Base-by-base conservation (phyloP, 163 green algal species). In the Volvox carteri region DNA sequence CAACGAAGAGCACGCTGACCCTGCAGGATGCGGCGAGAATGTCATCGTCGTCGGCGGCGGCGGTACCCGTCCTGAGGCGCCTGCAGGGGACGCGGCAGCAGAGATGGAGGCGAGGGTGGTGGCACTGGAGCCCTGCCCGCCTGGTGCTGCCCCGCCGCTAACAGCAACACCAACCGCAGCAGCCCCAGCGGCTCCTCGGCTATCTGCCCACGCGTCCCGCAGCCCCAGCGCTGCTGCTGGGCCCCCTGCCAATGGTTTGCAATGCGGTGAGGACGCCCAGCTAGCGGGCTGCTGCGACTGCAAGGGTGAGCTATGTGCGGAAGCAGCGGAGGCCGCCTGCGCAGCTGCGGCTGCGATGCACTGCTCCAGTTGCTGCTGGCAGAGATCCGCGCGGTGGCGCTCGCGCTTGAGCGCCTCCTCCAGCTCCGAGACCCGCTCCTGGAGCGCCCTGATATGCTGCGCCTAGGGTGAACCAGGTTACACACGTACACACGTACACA, bases 341-440 rank as follows among this genome's bases (percentile, higher is more conserved):
- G 48, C 46, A 11, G 68, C 65, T 11, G 81, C 46, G 1, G 81
- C 81, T 9, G 81, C 48, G 21, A 80, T 42, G 33, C 41, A 65
- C 2, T 87, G 81, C 65, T 89, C 84, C 19, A 89, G 50, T 52
- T 89, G 84, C 50, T 83, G 68, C 70, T 89, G 50, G 37, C 70
- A 84, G 1, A 89, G 70, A 50, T 89, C 68, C 0, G 84, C 84
- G 0, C 84, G 68, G 70, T 89, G 84, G 25, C 84, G 50, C 84
- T 89, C 84, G 35, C 84, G 84, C 50, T 89, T 89, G 5, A 89
- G 50, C 52, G 50, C 50, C 68, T 89, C 84, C 70, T 89, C 68
- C 11, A 89, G 70, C 68, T 89, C 70, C 37, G 70, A 50, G 0
- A 89, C 28, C 11, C 79, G 79, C 44, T 86, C 79, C n/a, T 86